A percentile compares a stretch with the other conserved stretches of the same genome.
These are phyloP conservation scores for Tritrichomonas foetus DNA, from an alignment of 208 protist genomes.

Conservation along the genomic window DNA sequence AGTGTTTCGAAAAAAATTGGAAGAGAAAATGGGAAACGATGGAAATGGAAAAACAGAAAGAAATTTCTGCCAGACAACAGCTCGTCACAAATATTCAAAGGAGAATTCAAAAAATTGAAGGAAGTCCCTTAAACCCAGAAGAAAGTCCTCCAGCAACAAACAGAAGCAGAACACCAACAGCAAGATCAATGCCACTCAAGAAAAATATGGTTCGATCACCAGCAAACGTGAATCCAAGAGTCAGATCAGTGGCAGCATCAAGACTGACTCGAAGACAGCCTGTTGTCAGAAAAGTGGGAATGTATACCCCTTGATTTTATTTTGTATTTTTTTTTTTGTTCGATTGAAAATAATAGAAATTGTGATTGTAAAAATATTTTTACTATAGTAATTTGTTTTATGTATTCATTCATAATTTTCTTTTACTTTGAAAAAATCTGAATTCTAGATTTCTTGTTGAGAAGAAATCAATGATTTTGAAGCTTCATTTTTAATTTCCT, in stretches of 20 bases:
- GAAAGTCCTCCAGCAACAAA: background rate
- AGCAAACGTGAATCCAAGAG: background rate
- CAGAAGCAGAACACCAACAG: background rate
- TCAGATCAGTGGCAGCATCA: background rate
- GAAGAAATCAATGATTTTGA: too few relatives aligned
- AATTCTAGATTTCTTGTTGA: too few relatives aligned
- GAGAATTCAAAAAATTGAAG: background rate
- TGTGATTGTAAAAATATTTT: too few relatives aligned
- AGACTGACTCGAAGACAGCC: background rate
- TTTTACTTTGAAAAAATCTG: too few relatives aligned
- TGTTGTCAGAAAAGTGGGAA: too few relatives aligned
- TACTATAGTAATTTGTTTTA: too few relatives aligned
- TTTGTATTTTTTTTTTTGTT: too few relatives aligned
- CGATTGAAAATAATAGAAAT: too few relatives aligned
- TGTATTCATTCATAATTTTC: too few relatives aligned
- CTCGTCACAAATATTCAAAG: background rate
- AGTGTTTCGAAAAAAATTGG: constrained; percentile 17
- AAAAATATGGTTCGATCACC: background rate
- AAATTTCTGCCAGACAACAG: background rate
- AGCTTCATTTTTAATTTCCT: too few relatives aligned
- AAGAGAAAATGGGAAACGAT: background rate
- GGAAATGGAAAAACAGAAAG: background rate
- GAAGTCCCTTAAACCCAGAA: too few relatives aligned
- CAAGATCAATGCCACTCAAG: background rate
- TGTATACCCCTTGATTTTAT: too few relatives aligned